A percentile compares a stretch with the other conserved stretches of the same genome.
Evolutionary conservation across 2,329 filamentous ascomycete genomes (phyloP).

Genomic region (Xylaria sp.): DNA sequence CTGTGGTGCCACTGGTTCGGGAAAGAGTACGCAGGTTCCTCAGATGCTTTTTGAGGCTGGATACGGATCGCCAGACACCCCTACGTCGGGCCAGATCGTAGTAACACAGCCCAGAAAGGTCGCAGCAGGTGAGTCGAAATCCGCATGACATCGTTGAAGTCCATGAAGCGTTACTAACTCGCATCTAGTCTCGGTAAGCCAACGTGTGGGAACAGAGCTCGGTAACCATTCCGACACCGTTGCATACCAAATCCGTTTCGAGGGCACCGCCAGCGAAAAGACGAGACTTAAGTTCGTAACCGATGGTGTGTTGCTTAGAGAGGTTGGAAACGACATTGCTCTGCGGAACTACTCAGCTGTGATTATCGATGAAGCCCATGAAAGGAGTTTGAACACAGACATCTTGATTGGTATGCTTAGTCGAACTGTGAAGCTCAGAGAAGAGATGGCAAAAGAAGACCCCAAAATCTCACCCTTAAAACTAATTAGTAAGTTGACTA

Average conservation of each 20-base stretch:
- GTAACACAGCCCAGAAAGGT: conserved; percentile 93
- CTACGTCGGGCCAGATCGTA: conserved; percentile 86
- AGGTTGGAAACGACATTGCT: conserved; percentile 84
- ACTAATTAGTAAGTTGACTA: conserved; percentile 54
- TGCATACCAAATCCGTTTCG: conserved; percentile 92
- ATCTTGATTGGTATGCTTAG: conserved; percentile 97
- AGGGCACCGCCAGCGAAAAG: conserved; percentile 70
- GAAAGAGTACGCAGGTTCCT: conserved; percentile 95
- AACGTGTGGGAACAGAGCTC: conserved; percentile 80
- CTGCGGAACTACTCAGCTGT: conserved; percentile 88
- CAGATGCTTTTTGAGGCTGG: conserved; percentile 95
- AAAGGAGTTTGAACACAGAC: conserved; percentile 95
- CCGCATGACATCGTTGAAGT: neutral
- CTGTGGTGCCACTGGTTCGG: conserved; percentile 91
- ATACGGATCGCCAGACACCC: conserved; percentile 71
- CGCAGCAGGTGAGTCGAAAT: conserved; percentile 50
- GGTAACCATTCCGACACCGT: conserved; percentile 72
- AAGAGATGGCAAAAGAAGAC: conserved; percentile 68
- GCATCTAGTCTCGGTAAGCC: conserved; percentile 91
- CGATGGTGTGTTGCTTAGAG: conserved; percentile 87
- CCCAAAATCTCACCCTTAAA: conserved; percentile 72
- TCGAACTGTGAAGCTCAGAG: conserved; percentile 78
- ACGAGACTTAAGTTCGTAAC: conserved; percentile 99
- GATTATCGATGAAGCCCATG: conserved; percentile 94
- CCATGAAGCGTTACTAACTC: neutral